Conservation (phyloP, 2,329 filamentous ascomycete genomes). For the Ophiostoma triangulosporum region DNA sequence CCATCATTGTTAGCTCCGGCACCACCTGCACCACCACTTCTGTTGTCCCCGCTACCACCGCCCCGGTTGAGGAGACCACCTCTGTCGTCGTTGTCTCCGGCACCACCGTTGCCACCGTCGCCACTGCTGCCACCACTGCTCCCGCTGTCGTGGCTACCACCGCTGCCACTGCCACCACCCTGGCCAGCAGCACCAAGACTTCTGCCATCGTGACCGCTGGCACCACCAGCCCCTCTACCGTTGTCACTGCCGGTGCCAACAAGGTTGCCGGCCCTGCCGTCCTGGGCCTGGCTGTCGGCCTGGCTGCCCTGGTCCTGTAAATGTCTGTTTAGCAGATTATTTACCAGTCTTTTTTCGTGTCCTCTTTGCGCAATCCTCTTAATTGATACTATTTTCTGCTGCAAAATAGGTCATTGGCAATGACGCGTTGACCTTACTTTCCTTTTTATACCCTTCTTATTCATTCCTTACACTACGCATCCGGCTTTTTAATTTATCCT, state of each 20-base stretch:
- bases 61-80: background rate
- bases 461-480: conserved; percentile 3
- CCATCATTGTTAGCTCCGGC: background rate
- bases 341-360: background rate
- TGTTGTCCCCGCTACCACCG: background rate
- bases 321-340: background rate
- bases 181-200: background rate
- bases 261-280: conserved; percentile 9
- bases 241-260: conserved; percentile 10
- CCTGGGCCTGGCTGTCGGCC: conserved; percentile 13
- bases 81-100: background rate
- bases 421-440: background rate
- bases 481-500: background rate
- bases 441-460: conserved; percentile 10
- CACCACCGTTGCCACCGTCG: conserved; percentile 1
- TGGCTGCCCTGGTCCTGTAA: conserved; percentile 14
- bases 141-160: background rate
- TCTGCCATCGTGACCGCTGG: background rate
- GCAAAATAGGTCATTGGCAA: background rate
- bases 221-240: background rate
- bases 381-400: background rate
- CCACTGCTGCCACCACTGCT: background rate
- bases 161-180: background rate
- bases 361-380: background rate
- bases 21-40: background rate